Evolutionary conservation across 1,284 basidiomycete species (phyloP), one percentile per base, ranked within the genome.

Genomic region (Austroboletus niveus): DNA sequence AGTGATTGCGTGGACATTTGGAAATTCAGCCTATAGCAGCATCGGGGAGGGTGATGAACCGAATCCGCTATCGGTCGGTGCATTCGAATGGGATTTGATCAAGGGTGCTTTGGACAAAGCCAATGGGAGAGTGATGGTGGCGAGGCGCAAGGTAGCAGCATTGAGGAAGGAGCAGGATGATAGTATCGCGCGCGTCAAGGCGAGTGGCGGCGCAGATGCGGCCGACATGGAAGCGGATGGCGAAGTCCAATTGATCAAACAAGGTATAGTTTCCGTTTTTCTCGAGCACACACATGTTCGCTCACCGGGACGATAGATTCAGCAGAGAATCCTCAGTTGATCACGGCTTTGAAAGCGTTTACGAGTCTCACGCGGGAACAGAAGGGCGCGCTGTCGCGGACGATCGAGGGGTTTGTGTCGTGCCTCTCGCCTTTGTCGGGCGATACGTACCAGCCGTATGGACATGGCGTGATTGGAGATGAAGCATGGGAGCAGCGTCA

Each of bases 121-220:
- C 2, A 91, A 92, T 62, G 92, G 92, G 10, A 77, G 93, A 34
- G 90, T 95, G 15, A 78, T 84, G 52, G 82, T 86, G 42, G 87
- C 91, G 20, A 79, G 84, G 63, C 75, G 82, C 54, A 87, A 87
- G 64, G 81, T 95, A 4, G 78, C 80, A 0, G 77, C 76, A 3
- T 70, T 95, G 59, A 81, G 87, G 65, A 90, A 90, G 69, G 92
- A 94, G 62, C 92, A 94, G 48, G 92, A 94, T 61, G 89, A 92
- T 57, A 86, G 79, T 22, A 79, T 82, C 22, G 92, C 88, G n/a
- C 75, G 80, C 31, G 85, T 76, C 43, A 88, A 83, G 59, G 90
- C 87, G 24, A 76, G 77, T 34, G 75, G 77, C 32, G 75, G 70
- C 12, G 70, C 72, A 22, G 71, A 71, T 36, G 69, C 63, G 38